These are phyloP conservation scores for Lactarius quietus DNA, from an alignment of 768 basidiomycete species.

Conservation along the genomic window DNA sequence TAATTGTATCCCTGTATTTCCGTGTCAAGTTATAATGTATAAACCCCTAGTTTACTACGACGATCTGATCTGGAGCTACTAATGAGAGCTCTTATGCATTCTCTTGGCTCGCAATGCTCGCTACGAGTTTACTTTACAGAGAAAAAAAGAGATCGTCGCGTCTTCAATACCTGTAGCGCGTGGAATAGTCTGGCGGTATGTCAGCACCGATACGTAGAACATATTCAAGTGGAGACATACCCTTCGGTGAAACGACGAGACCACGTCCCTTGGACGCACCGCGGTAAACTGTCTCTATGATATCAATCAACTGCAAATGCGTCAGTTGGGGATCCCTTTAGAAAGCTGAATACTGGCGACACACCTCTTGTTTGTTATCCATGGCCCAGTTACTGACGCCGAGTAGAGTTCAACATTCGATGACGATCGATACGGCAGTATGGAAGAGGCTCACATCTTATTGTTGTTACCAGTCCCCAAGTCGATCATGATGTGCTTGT, in stretches of 20 bases:
- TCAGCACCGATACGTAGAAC: background rate
- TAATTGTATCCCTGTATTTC: background rate
- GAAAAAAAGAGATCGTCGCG: background rate
- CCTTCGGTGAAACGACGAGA: slow-evolving; percentile 96
- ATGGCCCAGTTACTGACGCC: slow-evolving; percentile 90
- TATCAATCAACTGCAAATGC: slow-evolving; percentile 71
- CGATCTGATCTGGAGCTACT: background rate
- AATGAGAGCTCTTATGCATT: background rate
- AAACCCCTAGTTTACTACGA: background rate
- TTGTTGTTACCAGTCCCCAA: slow-evolving; percentile 99
- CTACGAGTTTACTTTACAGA: slow-evolving; percentile 9
- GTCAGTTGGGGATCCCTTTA: background rate
- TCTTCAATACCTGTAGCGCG: slow-evolving; percentile 67
- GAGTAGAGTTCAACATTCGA: slow-evolving; percentile 4
- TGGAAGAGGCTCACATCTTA: slow-evolving; percentile 74
- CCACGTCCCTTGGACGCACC: slow-evolving; percentile 97
- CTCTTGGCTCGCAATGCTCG: background rate
- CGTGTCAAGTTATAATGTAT: background rate
- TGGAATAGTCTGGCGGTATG: slow-evolving; percentile 67
- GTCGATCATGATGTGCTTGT: slow-evolving; percentile 99
- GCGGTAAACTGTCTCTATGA: slow-evolving; percentile 96
- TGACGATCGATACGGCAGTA: background rate
- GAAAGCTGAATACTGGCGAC: slow-evolving; percentile 26
- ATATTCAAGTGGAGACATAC: slow-evolving; percentile 37
- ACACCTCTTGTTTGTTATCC: slow-evolving; percentile 96